phyloP scores from a whole-genome alignment of 495 filamentous ascomycete species.

The Penicillium cinerascens region DNA sequence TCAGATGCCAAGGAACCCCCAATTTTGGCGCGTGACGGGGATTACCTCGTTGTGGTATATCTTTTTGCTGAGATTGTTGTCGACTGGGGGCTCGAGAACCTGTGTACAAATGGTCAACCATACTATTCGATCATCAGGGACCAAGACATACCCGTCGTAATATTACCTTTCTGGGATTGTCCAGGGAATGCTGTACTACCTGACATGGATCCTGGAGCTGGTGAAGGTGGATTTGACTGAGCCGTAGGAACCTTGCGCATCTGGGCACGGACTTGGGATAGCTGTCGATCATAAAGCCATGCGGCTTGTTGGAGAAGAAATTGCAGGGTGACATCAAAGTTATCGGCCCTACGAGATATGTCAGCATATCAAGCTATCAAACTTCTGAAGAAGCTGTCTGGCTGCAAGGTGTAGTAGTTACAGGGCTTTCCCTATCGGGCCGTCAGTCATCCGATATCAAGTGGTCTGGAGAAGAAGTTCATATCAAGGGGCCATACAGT shows the following conservation, averaged over 20 bases:
- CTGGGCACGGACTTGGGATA: conserved; percentile 83
- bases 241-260: conserved; percentile 70
- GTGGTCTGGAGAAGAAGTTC: background rate
- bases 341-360: conserved; percentile 45
- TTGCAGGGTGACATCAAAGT: conserved; percentile 72
- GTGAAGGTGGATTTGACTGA: conserved; percentile 42
- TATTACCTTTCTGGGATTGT: conserved; percentile 55
- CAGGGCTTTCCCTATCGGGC: conserved; percentile 71
- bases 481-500: conserved; percentile 57
- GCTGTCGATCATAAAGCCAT: conserved; percentile 90
- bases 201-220: conserved; percentile 47
- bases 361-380: conserved; percentile 8
- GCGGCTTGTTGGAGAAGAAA: conserved; percentile 93
- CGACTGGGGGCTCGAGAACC: conserved; percentile 57
- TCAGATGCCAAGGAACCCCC: background rate
- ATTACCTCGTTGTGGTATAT: conserved; percentile 50
- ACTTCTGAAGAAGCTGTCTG: background rate
- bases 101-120: conserved; percentile 19
- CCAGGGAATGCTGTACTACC: conserved; percentile 50
- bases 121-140: background rate
- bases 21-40: background rate
- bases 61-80: conserved; percentile 60
- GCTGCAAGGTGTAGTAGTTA: conserved; percentile 45
- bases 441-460: conserved; percentile 27
- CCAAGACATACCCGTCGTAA: conserved; percentile 49